A percentile compares a stretch with the other conserved stretches of the same genome.
Conservation (phyloP, 1,139 yeast genomes). For the Taphrina pruni region DNA sequence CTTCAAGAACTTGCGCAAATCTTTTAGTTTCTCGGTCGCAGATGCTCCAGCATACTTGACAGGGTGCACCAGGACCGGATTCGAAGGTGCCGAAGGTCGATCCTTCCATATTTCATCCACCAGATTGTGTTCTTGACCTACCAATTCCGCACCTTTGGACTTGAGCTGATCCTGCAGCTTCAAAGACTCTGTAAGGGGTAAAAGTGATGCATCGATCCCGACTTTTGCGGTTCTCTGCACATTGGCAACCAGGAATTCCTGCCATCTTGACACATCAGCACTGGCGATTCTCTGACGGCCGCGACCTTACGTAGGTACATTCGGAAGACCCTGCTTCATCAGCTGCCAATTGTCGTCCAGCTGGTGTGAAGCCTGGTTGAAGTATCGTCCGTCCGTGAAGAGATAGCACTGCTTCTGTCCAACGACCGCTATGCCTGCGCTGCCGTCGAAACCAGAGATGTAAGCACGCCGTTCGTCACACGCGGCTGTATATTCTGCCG, state of each 20-base stretch:
- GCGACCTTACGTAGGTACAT: constrained; percentile 28
- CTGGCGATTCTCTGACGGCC: not conserved
- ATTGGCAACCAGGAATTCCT: constrained; percentile 68
- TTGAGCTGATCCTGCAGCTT: constrained; percentile 50
- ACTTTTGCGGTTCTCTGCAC: constrained; percentile 50
- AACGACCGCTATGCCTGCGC: constrained; percentile 91
- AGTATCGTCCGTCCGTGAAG: constrained; percentile 94
- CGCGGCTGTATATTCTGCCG: constrained; percentile 42
- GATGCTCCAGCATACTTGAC: constrained; percentile 55
- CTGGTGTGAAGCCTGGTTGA: constrained; percentile 85
- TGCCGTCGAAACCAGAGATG: constrained; percentile 76
- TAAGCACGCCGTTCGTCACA: constrained; percentile 45
- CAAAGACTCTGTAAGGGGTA: constrained; percentile 54
- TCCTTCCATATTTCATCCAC: constrained; percentile 76
- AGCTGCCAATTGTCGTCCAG: constrained; percentile 83
- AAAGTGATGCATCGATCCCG: constrained; percentile 72
- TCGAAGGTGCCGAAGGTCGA: constrained; percentile 52
- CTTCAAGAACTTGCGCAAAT: constrained; percentile 57
- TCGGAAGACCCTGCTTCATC: constrained; percentile 64
- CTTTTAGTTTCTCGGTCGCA: constrained; percentile 56
- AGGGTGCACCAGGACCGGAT: constrained; percentile 50
- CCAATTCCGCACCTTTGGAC: constrained; percentile 59
- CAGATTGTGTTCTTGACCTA: constrained; percentile 71
- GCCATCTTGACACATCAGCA: constrained; percentile 68
- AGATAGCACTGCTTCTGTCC: constrained; percentile 77